Base-by-base conservation (phyloP, 2,329 filamentous ascomycete species). In the Aureobasidium sp. region DNA sequence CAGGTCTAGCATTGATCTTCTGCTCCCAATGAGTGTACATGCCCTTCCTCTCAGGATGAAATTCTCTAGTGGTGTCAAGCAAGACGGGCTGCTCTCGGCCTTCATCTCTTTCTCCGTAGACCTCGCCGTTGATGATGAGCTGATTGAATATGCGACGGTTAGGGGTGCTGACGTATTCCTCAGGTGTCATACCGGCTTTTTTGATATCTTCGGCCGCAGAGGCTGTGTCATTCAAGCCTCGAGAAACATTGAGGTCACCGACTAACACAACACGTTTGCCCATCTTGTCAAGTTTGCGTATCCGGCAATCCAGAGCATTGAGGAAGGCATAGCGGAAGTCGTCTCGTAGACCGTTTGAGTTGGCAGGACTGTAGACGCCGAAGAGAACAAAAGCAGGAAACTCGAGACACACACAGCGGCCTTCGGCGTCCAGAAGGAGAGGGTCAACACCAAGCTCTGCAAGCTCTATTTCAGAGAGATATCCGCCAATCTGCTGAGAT, bases 21-120 rank as follows among this genome's bases (percentile, higher is more conserved):
- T 90, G 92, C 65, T 97, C 91, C 93, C 93, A 97, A 73, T 93
- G 96, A 0, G 94, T 97, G 73, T 91, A 97, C 94, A 99, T 97
- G 64, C 91, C 91, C 64, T 80, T 79, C 42, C 94, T 82, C n/a
- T 78, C 76, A 0, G 90, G 88, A 70, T 97, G 89, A 69, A 92
- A 95, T 30, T 82, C 83, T 53, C 94, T 84, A 67, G 89, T 92
- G 21, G 95, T 79, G 75, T 99, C 94, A 82, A 88, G 90, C 44
- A 97, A 77, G 1, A 92, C 83, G 2, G 90, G 84, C 13, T 79
- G 68, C 70, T 92, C 87, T 66, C 88, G 81, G 0, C 84, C 86
- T 67, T 86, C 77, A 63, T 94, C 90, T 62, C 85, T 82, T 39
- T 82, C 76, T 0, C 86, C 86, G 10, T 83, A 64, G 0, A 94